phyloP scores from a whole-genome alignment of 108 stramenopile genomes.

The Chaetoceros tenuissimus region DNA sequence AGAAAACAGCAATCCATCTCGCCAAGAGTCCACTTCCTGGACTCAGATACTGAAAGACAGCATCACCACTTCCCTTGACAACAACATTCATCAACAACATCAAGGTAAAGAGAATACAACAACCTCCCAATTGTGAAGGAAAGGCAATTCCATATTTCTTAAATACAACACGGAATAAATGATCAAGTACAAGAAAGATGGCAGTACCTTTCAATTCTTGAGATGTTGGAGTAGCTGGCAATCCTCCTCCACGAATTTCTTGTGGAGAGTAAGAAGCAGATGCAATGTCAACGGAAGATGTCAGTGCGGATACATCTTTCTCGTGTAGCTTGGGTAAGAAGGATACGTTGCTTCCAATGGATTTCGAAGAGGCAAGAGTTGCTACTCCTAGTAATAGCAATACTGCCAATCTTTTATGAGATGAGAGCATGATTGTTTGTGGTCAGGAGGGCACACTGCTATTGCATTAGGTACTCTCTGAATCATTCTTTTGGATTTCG shows the following conservation, averaged over 20 bases:
- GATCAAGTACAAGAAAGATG: neutral
- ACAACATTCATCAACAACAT: constrained; percentile 41
- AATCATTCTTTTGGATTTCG: no score
- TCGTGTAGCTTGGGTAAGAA: no score
- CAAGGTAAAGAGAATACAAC: constrained; percentile 44
- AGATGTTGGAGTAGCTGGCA: neutral
- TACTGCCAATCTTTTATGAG: no score
- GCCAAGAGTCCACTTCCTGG: constrained; percentile 64
- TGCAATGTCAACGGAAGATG: neutral
- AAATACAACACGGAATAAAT: constrained; percentile 17
- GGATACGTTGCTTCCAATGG: no score
- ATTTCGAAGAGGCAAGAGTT: no score
- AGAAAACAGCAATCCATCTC: constrained; percentile 80
- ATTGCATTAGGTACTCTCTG: no score
- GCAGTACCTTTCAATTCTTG: neutral
- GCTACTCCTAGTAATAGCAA: no score
- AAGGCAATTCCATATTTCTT: constrained; percentile 40
- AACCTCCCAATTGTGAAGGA: constrained; percentile 65
- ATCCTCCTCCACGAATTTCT: neutral
- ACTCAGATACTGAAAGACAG: constrained; percentile 34
- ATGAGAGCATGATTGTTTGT: no score
- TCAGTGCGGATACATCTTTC: no score
- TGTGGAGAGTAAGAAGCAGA: neutral
- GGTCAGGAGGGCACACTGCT: no score
- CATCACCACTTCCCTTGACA: constrained; percentile 43